Conservation (phyloP, 73 alveolate genomes). For the Paramecium caudatum region DNA sequence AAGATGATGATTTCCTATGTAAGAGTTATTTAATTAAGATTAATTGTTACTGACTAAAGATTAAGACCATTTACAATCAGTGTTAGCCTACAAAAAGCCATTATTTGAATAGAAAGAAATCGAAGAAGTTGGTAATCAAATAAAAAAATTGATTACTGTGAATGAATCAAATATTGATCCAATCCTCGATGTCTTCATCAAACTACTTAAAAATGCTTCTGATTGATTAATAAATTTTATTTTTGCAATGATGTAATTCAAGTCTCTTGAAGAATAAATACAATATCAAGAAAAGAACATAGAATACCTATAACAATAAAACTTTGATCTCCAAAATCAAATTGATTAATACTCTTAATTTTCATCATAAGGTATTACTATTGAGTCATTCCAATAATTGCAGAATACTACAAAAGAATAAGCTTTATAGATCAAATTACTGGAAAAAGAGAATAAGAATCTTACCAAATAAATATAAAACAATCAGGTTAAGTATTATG, state of each 20-base stretch:
- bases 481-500: constrained; percentile 20
- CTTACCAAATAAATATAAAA: not conserved
- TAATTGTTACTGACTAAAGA: constrained; percentile 27
- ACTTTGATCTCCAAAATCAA: constrained; percentile 37
- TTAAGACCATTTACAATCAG: constrained; percentile 35
- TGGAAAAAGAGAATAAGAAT: not conserved
- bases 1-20: constrained; percentile 35
- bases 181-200: constrained; percentile 11
- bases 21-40: not conserved
- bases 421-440: not conserved
- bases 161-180: constrained; percentile 27
- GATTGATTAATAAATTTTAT: too few species aligned
- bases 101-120: constrained; percentile 32
- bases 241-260: constrained; percentile 38
- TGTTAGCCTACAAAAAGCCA: constrained; percentile 16
- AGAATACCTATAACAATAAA: constrained; percentile 44
- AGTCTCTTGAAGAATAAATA: constrained; percentile 6
- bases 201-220: constrained; percentile 24
- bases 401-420: constrained; percentile 3
- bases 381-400: constrained; percentile 28
- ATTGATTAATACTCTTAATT: not conserved
- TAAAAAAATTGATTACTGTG: not conserved
- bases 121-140: constrained; percentile 33
- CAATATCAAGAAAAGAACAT: constrained; percentile 23
- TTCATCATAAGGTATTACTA: not conserved